Evolutionary conservation across 192 early-diverging fungal genomes (phyloP), one percentile per base, ranked within the genome.

Genomic region (Pilobolus umbonatus): DNA sequence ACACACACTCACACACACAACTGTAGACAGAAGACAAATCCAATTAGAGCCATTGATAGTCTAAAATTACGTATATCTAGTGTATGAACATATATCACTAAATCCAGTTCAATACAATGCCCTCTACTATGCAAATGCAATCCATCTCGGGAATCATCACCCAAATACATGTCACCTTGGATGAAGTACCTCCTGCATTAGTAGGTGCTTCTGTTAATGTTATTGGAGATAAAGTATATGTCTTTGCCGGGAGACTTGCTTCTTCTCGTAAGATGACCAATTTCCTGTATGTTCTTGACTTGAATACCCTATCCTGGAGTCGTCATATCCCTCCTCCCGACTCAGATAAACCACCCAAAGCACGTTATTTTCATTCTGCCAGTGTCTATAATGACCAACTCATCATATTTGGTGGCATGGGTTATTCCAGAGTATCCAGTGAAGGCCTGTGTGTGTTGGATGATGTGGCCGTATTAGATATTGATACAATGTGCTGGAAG

Each of bases 381-480:
- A 89, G 85, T 52, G 77, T 81, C 25, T 85, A 87, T 61, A 71
- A 77, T 60, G 85, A 87, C 38, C 64, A 75, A 52, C 68, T 91
- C 17, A 69, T 89, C 6, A 77, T 87, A 28, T 91, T 89, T 75
- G 89, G 89, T 34, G 89, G 89, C 6, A 91, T 91, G 89, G 87
- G 89, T 5, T 79, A 84, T 64, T 66, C 85, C 54, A 58, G 68
- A 56, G 43, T 61, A 35, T 54, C 77, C 55, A 25, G 73, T 43
- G 82, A 89, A 60, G 75, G 77, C 34, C 60, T 85, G 28, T 72
- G 77, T 52, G 81, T 89, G 9, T 80, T 89, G 30, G 85, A 85
- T 57, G 89, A 91, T 43, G 64, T 89, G 9, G 74, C 76, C 1
- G 76, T 89, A 3, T 80, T 88, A 31, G 83, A 91, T 61, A 63